Evolutionary conservation across 2,329 filamentous ascomycete genomes (phyloP).

Genomic region (Rhexocercosporidium sp.): DNA sequence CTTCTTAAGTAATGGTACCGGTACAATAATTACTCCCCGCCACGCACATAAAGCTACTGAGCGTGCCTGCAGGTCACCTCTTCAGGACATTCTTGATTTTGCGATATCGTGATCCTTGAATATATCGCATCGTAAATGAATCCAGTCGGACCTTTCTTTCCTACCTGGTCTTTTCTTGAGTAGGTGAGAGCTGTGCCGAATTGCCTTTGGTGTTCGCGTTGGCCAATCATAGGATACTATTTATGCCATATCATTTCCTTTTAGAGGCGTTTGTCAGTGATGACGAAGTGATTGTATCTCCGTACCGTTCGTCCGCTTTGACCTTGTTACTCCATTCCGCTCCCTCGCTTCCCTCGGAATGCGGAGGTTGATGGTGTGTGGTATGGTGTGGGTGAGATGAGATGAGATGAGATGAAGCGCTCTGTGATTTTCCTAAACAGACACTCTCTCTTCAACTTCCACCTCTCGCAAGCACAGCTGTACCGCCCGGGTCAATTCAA

Average conservation of each 20-base stretch:
- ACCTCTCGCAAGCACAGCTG: too few species aligned
- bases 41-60: background rate
- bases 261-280: too few species aligned
- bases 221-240: background rate
- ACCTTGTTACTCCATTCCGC: too few species aligned
- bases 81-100: background rate
- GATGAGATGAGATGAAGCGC: too few species aligned
- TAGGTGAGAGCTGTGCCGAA: background rate
- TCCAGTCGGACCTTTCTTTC: background rate
- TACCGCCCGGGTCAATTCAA: too few species aligned
- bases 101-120: background rate
- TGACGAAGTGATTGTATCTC: background rate
- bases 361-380: background rate
- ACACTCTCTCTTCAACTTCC: too few species aligned
- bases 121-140: background rate
- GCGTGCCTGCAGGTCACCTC: background rate
- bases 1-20: too few species aligned
- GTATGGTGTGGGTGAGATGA: too few species aligned
- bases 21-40: background rate
- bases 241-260: too few species aligned
- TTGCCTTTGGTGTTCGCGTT: too few species aligned
- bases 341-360: background rate
- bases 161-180: too few species aligned
- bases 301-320: constrained; percentile 1
- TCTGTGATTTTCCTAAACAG: too few species aligned